Base-by-base conservation (phyloP, 768 basidiomycete species). In the Udeniomyces megalosporus region DNA sequence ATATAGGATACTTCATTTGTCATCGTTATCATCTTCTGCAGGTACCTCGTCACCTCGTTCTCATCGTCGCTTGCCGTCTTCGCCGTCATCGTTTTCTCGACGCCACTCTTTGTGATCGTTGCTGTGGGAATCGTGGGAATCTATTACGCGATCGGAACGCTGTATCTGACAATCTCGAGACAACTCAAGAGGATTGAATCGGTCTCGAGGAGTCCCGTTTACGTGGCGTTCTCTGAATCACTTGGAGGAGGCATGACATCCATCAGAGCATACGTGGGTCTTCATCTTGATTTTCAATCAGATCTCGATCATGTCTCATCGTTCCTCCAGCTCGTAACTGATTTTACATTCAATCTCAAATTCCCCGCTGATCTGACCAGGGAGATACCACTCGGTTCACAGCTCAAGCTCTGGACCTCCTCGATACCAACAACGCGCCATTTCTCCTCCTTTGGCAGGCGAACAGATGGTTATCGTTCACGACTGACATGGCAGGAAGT, bases 121-220 rank as follows among this genome's bases (percentile, higher is more conserved):
- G 51, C 56, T 2, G 38, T n/a, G 17, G 45, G 58, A 17, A 58
- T 64, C 38, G 50, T 64, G 17, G 38, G 68, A 62, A 1, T 76
- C 74, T 77, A 76, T 63, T 69, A 67, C 51, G 29, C 67, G 31
- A 68, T 75, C 50, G 76, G 76, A 0, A 51, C 68, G 7, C 60
- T 75, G 15, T 77, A 77, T 68, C 68, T 76, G 20, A 67, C 71
- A 2, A 71, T 74, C 0, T 72, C 70, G 17, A 67, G 75, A 45
- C 75, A 76, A 58, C 73, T 77, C 54, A 77, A 76, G 67, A 69
- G 76, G 10, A 70, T 74, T 59, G 76, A 74, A 50, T 62, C 60
- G 22, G 64, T 68, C 28, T 59, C 65, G 0, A 56, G 62, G 69
- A 73, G 71, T 20, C 76, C 76, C 2, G 72, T 77, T 50, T 73